Conservation (phyloP, 805 yeast species). For the Kazachstania taianensis region DNA sequence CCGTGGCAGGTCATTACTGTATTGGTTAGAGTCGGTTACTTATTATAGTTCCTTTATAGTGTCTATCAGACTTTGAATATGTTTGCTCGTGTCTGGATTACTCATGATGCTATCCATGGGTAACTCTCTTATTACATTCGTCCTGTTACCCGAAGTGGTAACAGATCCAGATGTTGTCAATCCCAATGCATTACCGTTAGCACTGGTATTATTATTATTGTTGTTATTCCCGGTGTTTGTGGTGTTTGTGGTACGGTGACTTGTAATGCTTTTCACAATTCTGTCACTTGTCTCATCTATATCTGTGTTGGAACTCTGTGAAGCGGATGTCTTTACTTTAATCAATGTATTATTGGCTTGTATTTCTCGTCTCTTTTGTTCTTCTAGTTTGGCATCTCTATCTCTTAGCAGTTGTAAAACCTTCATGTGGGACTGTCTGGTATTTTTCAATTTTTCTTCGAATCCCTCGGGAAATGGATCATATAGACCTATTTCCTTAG, state of each 20-base stretch:
- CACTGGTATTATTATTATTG: too few species aligned
- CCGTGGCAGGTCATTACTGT: background rate
- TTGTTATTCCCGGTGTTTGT: too few species aligned
- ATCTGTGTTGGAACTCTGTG: background rate
- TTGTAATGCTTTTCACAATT: too few species aligned
- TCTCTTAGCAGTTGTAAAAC: constrained; percentile 30
- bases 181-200: constrained; percentile 1
- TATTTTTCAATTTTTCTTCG: constrained; percentile 33
- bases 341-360: constrained; percentile 5
- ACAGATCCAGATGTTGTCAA: too few species aligned
- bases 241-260: too few species aligned
- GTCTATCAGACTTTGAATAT: constrained; percentile 7
- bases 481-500: constrained; percentile 37
- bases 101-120: background rate
- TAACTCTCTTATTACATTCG: background rate
- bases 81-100: constrained; percentile 9
- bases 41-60: constrained; percentile 3
- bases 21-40: background rate
- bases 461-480: constrained; percentile 34
- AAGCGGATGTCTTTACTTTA: background rate
- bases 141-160: constrained; percentile 1
- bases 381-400: constrained; percentile 18
- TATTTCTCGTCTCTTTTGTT: constrained; percentile 8
- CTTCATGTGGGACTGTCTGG: constrained; percentile 49
- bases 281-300: background rate